Base-by-base conservation (phyloP, 2,329 filamentous ascomycete species). In the Chrysoporthe austroafricana region DNA sequence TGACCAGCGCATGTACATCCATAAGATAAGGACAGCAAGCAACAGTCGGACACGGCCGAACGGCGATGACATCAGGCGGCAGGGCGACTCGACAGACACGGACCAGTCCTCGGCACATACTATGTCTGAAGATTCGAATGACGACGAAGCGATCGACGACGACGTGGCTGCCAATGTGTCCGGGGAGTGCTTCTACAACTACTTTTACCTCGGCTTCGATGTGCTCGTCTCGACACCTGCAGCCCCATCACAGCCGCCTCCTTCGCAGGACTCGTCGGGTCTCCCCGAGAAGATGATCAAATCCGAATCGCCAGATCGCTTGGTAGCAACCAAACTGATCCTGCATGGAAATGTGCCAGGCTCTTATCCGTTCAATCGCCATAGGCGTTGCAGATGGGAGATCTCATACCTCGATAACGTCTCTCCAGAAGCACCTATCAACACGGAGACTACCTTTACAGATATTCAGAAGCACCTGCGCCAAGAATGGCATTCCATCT, bases 171-270 rank as follows among this genome's bases (percentile, higher is more conserved):
- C 83, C 71, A 81, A 84, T 76, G 72, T 89, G 3, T 87, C 89
- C 1, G 86, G 88, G 4, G 93, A 96, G 76, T 94, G 90, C 71
- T 99, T 98, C 77, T 97, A 96, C 80, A 98, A 98, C 77, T 99
- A 99, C 77, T 99, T 97, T 76, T 91, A 95, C 72, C 90, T 97
- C 70, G 96, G 96, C 1, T 96, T 99, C 75, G 96, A 99, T 77
- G 87, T 97, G 11, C 85, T 98, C 5, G 87, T 99, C n/a, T 97
- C 95, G 0, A 88, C 89, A 42, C 91, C 92, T 0, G 88, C 87
- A 0, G 76, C 84, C 5, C 83, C 90, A 4, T 92, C 91, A 0
- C 86, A 86, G 32, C 82, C 83, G 7, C 89, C 91, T 0, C 91
- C 90, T 14, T 80, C 83, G 5, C 82, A 77, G 68, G 64, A 66